Percentiles rank a stretch among this genome's conserved stretches.
phyloP scores from a whole-genome alignment of 768 basidiomycete genomes.

The Calocybe cyanea region DNA sequence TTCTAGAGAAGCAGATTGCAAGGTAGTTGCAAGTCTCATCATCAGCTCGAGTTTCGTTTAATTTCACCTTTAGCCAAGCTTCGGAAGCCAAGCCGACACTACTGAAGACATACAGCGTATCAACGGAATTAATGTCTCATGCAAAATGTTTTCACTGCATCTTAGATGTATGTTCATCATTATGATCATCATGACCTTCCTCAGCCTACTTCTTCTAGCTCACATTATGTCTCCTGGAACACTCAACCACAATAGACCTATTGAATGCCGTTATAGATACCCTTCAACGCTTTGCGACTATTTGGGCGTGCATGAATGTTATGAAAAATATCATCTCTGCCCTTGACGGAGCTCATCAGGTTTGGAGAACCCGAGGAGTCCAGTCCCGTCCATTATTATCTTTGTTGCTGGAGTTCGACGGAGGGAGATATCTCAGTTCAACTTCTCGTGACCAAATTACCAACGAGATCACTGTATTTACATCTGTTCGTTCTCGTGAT shows the following conservation, averaged over 20 bases:
- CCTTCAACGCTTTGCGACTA: conserved; percentile 63
- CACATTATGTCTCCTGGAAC: conserved; percentile 50
- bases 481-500: conserved; percentile 49
- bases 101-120: conserved; percentile 53
- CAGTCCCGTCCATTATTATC: conserved; percentile 64
- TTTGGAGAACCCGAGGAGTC: conserved; percentile 60
- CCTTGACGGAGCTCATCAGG: conserved; percentile 58
- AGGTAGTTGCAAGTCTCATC: conserved; percentile 32
- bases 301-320: conserved; percentile 77
- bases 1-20: conserved; percentile 49
- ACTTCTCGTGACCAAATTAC: conserved; percentile 56
- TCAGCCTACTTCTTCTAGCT: conserved; percentile 32
- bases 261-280: conserved; percentile 65
- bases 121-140: conserved; percentile 56
- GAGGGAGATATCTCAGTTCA: conserved; percentile 50
- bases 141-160: conserved; percentile 65
- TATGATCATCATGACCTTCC: neutral
- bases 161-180: conserved; percentile 53
- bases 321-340: conserved; percentile 51
- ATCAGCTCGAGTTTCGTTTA: neutral
- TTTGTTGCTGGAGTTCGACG: conserved; percentile 63
- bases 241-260: conserved; percentile 46
- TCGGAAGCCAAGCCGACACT: conserved; percentile 29
- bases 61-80: conserved; percentile 12
- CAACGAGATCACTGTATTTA: conserved; percentile 58